These are phyloP conservation scores for Pseudoneurospora amorphoporcata DNA, from an alignment of 495 filamentous ascomycete species.

Conservation along the genomic window DNA sequence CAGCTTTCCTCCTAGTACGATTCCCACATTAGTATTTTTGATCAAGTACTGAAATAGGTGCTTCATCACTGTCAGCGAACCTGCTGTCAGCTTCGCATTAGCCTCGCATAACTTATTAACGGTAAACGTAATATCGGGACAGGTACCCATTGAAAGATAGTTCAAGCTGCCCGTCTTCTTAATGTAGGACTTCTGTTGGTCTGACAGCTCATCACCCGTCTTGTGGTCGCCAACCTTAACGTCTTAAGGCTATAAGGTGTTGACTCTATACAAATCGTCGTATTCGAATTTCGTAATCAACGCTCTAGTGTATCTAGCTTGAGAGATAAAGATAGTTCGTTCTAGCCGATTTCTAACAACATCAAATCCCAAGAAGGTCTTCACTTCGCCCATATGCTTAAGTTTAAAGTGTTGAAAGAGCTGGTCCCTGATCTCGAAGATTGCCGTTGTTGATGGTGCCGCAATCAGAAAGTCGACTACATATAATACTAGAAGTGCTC, in stretches of 20 bases:
- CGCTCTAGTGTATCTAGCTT: neutral
- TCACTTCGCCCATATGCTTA: neutral
- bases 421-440: neutral
- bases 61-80: neutral
- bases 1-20: too few relatives aligned
- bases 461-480: neutral
- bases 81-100: too few relatives aligned
- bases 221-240: neutral
- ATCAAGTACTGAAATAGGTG: neutral
- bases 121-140: too few relatives aligned
- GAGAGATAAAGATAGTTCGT: neutral
- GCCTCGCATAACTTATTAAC: too few relatives aligned
- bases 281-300: neutral
- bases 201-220: neutral
- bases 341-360: neutral
- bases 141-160: too few relatives aligned
- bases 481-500: neutral
- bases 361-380: conserved; percentile 2
- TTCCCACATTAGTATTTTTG: neutral
- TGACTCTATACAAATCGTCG: neutral
- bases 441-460: neutral
- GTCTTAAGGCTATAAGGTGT: neutral
- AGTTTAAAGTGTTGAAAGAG: neutral
- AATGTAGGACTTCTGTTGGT: too few relatives aligned
- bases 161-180: too few relatives aligned